These are phyloP conservation scores for Calamus simplicifolius DNA, from an alignment of 176 grass and related monocot species.

Conservation along the genomic window DNA sequence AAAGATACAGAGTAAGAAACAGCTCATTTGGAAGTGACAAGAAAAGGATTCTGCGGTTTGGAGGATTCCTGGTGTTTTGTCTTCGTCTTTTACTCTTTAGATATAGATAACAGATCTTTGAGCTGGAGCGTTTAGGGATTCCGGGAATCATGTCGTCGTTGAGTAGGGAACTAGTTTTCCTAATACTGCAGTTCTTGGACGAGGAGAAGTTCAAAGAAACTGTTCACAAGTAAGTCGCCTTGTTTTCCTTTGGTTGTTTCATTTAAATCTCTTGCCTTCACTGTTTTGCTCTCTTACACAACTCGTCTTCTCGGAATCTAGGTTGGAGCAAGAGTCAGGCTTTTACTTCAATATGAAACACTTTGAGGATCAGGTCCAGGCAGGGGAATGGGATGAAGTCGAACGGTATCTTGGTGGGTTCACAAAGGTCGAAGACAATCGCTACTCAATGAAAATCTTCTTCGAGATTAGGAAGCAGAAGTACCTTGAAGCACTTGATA, in stretches of 20 bases:
- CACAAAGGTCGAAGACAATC: slow-evolving; percentile 98
- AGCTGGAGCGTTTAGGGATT: slow-evolving; percentile 15
- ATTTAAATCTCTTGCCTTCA: not conserved
- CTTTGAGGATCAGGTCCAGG: slow-evolving; percentile 92
- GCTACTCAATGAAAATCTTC: slow-evolving; percentile 99
- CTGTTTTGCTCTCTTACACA: too few relatives aligned
- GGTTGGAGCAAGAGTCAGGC: slow-evolving; percentile 96
- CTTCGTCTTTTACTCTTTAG: not conserved
- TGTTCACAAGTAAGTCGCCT: slow-evolving; percentile 20
- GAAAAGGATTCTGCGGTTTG: too few relatives aligned
- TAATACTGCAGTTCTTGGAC: slow-evolving; percentile 25
- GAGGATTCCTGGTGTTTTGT: not conserved
- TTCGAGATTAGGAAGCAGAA: slow-evolving; percentile 99
- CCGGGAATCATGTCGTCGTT: slow-evolving; percentile 24
- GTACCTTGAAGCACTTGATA: slow-evolving; percentile 97
- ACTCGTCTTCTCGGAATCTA: slow-evolving; percentile 7
- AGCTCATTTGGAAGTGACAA: too few relatives aligned
- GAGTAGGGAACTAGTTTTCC: slow-evolving; percentile 30
- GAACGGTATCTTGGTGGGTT: slow-evolving; percentile 97
- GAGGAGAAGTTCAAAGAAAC: slow-evolving; percentile 29
- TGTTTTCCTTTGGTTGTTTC: not conserved
- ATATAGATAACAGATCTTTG: slow-evolving; percentile 3
- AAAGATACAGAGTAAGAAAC: too few relatives aligned
- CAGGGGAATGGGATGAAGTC: slow-evolving; percentile 99
- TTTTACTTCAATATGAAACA: slow-evolving; percentile 99